Evolutionary conservation across 352 stramenopile species (phyloP), one percentile per base, ranked within the genome.

Genomic region (Peronospora destructor): DNA sequence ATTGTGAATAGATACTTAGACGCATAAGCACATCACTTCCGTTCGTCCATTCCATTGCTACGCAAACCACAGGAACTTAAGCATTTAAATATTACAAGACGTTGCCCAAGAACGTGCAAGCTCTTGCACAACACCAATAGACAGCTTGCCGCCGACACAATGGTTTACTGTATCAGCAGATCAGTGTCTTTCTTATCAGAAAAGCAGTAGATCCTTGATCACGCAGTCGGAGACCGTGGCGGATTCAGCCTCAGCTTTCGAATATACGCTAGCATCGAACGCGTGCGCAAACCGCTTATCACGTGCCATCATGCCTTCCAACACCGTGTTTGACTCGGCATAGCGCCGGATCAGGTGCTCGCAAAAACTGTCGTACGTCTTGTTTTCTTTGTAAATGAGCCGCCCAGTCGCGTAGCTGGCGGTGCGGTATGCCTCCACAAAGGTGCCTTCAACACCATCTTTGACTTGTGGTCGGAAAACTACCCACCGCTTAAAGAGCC

Each of bases 361-460:
- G 58, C 82, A 92, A 53, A 92, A 92, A 57, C 79, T 90, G 62
- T 92, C 82, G 69, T 92, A 92, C 59, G 76, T 87, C 56, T 90
- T 90, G 68, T 89, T 81, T 38, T 89, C 82, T 63, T 89, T 90
- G 76, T 92, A 92, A 58, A 92, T 88, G 50, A 84, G 76, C 16
- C 77, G 58, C 2, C 82, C 82, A 0, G 82, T 90, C 7, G 82
- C 82, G 53, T 92, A 92, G 61, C 78, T 90, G 36, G 82, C 82
- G 10, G 78, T 90, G 49, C 82, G 82, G 32, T 85, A 92, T 23
- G 82, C 80, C 50, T 92, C 82, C 25, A 92, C 82, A 25, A 80
- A 76, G 29, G 78, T 90, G 42, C 82, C 82, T 45, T 76, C 56
- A n/a, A 90, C 64, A 32, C 78, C 82, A 53, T 90, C 74, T 30